Evolutionary conservation across 129 eudicot genomes (phyloP), one percentile per base, ranked within the genome.

Genomic region (Sambucus nigra): DNA sequence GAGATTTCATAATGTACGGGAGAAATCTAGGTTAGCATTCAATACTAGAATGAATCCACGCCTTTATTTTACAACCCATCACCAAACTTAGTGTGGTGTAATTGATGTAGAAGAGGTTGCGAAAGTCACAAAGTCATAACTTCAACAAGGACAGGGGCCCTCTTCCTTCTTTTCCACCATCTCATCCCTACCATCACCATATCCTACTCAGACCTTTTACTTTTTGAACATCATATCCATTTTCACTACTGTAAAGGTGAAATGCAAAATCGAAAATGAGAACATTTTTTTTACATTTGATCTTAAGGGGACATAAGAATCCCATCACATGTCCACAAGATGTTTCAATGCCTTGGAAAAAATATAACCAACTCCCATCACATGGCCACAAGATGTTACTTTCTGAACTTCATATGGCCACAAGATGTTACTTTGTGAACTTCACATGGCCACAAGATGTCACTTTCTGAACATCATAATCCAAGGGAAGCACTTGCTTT

Each of bases 171-270:
- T 72, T 53, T 65, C 47, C 53, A 64, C 63, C 57, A 62, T 73
- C 83, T 66, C 64, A 59, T 41, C 50, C 26, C 75, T 50, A 58
- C 65, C 71, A 68, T 8, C 71, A 70, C 4, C 15, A 14, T 47
- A 4, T 29, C 61, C 73, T 72, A 76, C 94, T 89, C 95, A 85
- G 67, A 89, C 95, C 98, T 89, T 89, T 89, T 81, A 81, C 98
- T 73, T 67, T 42, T 9, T 5, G 20, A 69, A 65, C 98, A 89
- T 89, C 98, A 89, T 85, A 26, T 89, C 94, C 83, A 53, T 73
- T 78, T 70, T 65, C 28, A 33, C 35, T 57, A 9, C 27, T 6
- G 3, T 13, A 56, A 0, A 45, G 1, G 20, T 6, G 12, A 42
- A 19, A 1, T 6, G 42, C 35, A 20, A 8, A 29, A 53, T n/a